Evolutionary conservation across 2,329 filamentous ascomycete species (phyloP).

Genomic region (Exserohilum rostratum): DNA sequence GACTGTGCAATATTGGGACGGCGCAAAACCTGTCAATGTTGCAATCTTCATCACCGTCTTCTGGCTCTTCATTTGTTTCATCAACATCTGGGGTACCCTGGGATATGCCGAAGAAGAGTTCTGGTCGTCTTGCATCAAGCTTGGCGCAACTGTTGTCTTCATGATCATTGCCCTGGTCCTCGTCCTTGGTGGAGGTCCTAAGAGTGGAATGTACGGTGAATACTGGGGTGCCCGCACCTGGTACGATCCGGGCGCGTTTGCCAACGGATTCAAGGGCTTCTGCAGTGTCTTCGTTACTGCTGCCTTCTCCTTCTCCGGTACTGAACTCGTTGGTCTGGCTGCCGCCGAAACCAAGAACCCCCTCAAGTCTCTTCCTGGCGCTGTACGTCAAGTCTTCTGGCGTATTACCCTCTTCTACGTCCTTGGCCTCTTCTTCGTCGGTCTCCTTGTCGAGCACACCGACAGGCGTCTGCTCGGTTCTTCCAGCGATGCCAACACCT

Average conservation of each 20-base stretch:
- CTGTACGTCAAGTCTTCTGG: conserved; percentile 56
- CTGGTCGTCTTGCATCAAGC: conserved; percentile 47
- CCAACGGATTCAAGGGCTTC: conserved; percentile 67
- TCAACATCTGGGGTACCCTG: conserved; percentile 49
- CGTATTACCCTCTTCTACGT: conserved; percentile 55
- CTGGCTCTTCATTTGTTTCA: conserved; percentile 44
- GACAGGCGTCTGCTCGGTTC: conserved; percentile 43
- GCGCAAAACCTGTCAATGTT: conserved; percentile 21
- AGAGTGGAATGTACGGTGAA: conserved; percentile 51
- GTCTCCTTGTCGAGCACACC: conserved; percentile 50
- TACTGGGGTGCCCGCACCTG: conserved; percentile 68
- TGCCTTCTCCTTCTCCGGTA: conserved; percentile 67
- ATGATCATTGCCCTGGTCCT: conserved; percentile 59
- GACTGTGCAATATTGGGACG: conserved; percentile 47
- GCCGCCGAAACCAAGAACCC: conserved; percentile 65
- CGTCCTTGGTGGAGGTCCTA: conserved; percentile 62
- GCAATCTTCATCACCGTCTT: conserved; percentile 49
- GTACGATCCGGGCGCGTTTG: conserved; percentile 60
- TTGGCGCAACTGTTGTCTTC: conserved; percentile 46
- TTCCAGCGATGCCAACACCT: conserved; percentile 52
- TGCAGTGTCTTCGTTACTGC: conserved; percentile 69
- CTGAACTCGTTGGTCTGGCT: conserved; percentile 66
- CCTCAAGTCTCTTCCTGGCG: conserved; percentile 54
- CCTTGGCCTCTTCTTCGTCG: conserved; percentile 52
- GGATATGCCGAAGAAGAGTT: conserved; percentile 52